Evolutionary conservation across 2,329 filamentous ascomycete species (phyloP).

Genomic region (Verticillium tricorpus): DNA sequence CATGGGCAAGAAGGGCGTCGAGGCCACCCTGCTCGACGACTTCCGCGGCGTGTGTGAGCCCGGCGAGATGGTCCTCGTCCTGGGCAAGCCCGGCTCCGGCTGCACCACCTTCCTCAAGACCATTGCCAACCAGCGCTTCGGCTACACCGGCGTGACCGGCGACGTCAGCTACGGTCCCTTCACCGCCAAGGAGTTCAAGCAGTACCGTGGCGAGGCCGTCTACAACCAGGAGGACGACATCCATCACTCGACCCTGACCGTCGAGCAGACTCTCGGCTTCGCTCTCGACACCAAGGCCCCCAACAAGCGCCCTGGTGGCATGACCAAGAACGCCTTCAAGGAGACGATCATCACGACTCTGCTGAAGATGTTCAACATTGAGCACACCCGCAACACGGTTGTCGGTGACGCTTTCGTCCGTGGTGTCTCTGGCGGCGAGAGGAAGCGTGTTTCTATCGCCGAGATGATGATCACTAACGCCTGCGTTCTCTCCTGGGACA

Average conservation of each 20-base stretch:
- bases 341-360: slow-evolving; percentile 68
- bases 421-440: slow-evolving; percentile 74
- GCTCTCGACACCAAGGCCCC: slow-evolving; percentile 82
- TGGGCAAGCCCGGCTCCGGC: slow-evolving; percentile 71
- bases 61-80: slow-evolving; percentile 84
- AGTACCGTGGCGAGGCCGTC: slow-evolving; percentile 75
- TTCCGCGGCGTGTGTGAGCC: slow-evolving; percentile 70
- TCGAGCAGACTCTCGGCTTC: slow-evolving; percentile 82
- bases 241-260: slow-evolving; percentile 79
- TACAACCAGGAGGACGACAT: slow-evolving; percentile 87
- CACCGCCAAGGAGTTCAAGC: slow-evolving; percentile 64
- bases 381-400: slow-evolving; percentile 79
- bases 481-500: slow-evolving; percentile 72
- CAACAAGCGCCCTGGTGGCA: slow-evolving; percentile 69
- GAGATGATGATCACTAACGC: slow-evolving; percentile 77
- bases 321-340: slow-evolving; percentile 72
- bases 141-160: slow-evolving; percentile 54
- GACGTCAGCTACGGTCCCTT: slow-evolving; percentile 77
- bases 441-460: slow-evolving; percentile 76
- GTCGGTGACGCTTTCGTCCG: slow-evolving; percentile 80
- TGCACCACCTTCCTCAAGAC: slow-evolving; percentile 67
- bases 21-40: slow-evolving; percentile 68
- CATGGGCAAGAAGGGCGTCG: slow-evolving; percentile 60
- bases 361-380: slow-evolving; percentile 90
- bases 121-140: slow-evolving; percentile 60